Evolutionary conservation across 257 asterid species (phyloP).

Genomic region (Plantago major): DNA sequence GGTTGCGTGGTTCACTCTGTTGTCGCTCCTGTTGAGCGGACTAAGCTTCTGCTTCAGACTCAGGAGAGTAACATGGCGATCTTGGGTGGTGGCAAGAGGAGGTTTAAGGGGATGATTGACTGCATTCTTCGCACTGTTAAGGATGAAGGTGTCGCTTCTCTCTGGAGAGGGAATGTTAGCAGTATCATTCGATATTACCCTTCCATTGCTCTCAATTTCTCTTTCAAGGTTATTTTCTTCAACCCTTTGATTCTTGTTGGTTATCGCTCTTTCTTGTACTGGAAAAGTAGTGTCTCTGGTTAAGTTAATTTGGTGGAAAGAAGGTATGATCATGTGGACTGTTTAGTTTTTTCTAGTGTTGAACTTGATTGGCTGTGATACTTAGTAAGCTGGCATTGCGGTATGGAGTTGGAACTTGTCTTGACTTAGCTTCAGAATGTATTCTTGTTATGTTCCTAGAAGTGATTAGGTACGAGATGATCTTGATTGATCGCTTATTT

Average conservation of each 20-base stretch:
- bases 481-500: conserved; percentile 2
- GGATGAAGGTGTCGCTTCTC: conserved; percentile 82
- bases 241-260: too few species aligned
- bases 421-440: not conserved
- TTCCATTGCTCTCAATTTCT: conserved; percentile 93
- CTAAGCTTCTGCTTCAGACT: conserved; percentile 92
- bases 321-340: conserved; percentile 4
- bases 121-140: conserved; percentile 68
- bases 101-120: conserved; percentile 93
- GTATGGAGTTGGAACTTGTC: not conserved
- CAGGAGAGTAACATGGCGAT: conserved; percentile 92
- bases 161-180: conserved; percentile 99
- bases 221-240: conserved; percentile 66
- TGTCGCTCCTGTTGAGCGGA: conserved; percentile 95
- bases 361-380: not conserved
- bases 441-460: not conserved
- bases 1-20: conserved; percentile 98
- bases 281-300: too few species aligned
- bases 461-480: not conserved
- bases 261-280: too few species aligned
- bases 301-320: not conserved
- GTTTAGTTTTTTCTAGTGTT: not conserved
- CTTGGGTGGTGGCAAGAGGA: conserved; percentile 55
- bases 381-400: conserved; percentile 11
- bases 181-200: conserved; percentile 95